phyloP scores from a whole-genome alignment of 2,329 filamentous ascomycete genomes.

The Mariannaea sp. region DNA sequence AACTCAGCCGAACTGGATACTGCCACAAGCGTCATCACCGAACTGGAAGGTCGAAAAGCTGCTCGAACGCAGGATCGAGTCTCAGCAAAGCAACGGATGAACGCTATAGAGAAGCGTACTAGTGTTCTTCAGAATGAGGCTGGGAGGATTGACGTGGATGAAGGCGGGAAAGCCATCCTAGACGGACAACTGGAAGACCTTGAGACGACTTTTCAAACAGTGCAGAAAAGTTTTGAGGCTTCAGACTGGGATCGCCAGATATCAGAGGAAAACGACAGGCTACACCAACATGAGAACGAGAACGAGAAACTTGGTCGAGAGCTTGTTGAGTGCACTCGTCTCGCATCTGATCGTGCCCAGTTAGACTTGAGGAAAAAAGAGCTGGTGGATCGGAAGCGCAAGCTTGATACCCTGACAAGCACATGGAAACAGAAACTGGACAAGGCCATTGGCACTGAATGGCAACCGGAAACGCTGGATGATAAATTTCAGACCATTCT shows the following conservation, averaged over 20 bases:
- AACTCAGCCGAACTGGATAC: constrained; percentile 74
- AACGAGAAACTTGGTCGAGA: constrained; percentile 77
- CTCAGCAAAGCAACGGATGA: constrained; percentile 73
- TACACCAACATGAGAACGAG: constrained; percentile 73
- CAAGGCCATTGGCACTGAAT: constrained; percentile 65
- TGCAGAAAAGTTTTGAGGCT: constrained; percentile 65
- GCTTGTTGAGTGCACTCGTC: constrained; percentile 78
- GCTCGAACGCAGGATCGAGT: constrained; percentile 75
- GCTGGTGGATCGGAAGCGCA: constrained; percentile 71
- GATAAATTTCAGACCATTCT: constrained; percentile 68
- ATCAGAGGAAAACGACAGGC: constrained; percentile 64
- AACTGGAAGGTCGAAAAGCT: constrained; percentile 75
- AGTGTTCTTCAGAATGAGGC: constrained; percentile 68
- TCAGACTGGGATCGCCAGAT: constrained; percentile 75
- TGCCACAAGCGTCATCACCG: constrained; percentile 72
- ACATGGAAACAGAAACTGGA: constrained; percentile 76
- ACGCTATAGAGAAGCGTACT: constrained; percentile 73
- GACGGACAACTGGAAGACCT: constrained; percentile 75
- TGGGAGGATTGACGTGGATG: constrained; percentile 78
- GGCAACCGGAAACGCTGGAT: constrained; percentile 74
- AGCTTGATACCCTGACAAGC: constrained; percentile 75
- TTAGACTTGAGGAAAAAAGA: constrained; percentile 85
- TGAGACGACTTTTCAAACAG: constrained; percentile 63
- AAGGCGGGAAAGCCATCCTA: constrained; percentile 79
- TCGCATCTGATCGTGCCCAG: constrained; percentile 81